A percentile compares a stretch with the other conserved stretches of the same genome.
Evolutionary conservation across 2,329 filamentous ascomycete species (phyloP).

Genomic region (Endothia cerciana): DNA sequence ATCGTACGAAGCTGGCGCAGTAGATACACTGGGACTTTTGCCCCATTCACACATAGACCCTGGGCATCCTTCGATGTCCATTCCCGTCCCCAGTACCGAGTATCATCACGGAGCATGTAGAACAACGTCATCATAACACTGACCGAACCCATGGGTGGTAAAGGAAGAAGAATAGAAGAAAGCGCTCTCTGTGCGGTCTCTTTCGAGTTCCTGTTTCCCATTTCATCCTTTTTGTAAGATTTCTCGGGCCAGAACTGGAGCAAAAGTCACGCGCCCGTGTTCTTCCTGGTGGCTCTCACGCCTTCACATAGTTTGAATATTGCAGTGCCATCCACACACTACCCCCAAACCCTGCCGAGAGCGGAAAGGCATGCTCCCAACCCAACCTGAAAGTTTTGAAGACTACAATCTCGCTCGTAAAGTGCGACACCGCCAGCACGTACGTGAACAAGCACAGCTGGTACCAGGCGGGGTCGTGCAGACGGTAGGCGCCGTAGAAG

Average conservation of each 20-base stretch:
- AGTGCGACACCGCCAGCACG: conserved; percentile 76
- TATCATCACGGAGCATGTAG: too few relatives aligned
- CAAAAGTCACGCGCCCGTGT: too few relatives aligned
- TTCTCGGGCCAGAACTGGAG: not conserved
- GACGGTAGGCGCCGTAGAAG: conserved; percentile 82
- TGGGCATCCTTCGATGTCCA: not conserved
- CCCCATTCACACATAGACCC: not conserved
- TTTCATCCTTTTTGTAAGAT: not conserved
- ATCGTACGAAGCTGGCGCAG: conserved; percentile 65
- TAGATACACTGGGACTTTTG: not conserved
- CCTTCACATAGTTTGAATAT: conserved; percentile 67
- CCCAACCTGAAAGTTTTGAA: conserved; percentile 75
- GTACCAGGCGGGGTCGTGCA: conserved; percentile 73
- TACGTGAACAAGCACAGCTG: conserved; percentile 84
- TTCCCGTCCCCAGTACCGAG: not conserved
- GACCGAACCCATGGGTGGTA: not conserved
- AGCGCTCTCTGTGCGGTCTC: not conserved
- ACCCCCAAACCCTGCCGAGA: conserved; percentile 49
- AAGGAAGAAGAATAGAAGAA: not conserved
- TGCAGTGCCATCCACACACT: conserved; percentile 68
- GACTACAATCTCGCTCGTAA: conserved; percentile 77
- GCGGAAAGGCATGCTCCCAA: conserved; percentile 58
- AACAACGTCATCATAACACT: conserved; percentile 13
- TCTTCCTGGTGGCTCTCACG: not conserved
- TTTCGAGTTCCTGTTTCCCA: not conserved